Conservation (phyloP, 1,284 basidiomycete genomes). For the Athelia psychrophila region DNA sequence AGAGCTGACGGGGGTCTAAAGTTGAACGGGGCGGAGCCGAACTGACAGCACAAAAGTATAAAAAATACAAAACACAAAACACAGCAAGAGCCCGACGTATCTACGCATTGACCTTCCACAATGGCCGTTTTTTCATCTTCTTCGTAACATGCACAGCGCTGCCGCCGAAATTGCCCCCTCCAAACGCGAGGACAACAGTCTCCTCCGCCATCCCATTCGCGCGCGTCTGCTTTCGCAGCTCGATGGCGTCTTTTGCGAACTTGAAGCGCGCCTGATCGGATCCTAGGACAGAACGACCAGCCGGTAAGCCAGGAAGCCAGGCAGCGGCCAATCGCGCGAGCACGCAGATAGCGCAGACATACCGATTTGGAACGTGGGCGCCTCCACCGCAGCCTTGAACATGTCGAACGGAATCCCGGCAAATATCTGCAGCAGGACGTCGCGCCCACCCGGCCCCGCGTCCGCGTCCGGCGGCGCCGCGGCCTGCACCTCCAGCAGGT, state of each 20-base stretch:
- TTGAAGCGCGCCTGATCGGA: slow-evolving; percentile 84
- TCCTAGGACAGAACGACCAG: too few species aligned
- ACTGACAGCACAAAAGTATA: too few species aligned
- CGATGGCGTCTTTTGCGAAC: slow-evolving; percentile 86
- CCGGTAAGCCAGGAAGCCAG: slow-evolving; percentile 5
- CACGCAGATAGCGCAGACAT: slow-evolving; percentile 28
- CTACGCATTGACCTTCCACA: slow-evolving; percentile 86
- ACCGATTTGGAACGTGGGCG: slow-evolving; percentile 76
- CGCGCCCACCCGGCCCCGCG: slow-evolving; percentile 47
- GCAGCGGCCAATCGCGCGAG: slow-evolving; percentile 14
- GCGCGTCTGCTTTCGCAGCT: slow-evolving; percentile 69
- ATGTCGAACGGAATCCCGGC: slow-evolving; percentile 78
- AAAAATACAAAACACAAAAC: neutral
- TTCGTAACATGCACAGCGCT: slow-evolving; percentile 83
- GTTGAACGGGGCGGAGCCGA: too few species aligned
- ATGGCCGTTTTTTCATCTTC: slow-evolving; percentile 75
- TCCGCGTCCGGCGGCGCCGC: slow-evolving; percentile 33
- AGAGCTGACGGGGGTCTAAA: too few species aligned
- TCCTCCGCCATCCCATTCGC: slow-evolving; percentile 68
- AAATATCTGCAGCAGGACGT: slow-evolving; percentile 67
- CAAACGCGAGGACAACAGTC: slow-evolving; percentile 84
- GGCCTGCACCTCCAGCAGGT: slow-evolving; percentile 50
- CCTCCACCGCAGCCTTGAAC: slow-evolving; percentile 78
- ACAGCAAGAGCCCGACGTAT: neutral
- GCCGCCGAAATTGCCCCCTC: slow-evolving; percentile 61